Percentiles rank a stretch among this genome's conserved stretches.
phyloP scores from a whole-genome alignment of 352 stramenopile genomes.

The Peronosclerospora sorghi region DNA sequence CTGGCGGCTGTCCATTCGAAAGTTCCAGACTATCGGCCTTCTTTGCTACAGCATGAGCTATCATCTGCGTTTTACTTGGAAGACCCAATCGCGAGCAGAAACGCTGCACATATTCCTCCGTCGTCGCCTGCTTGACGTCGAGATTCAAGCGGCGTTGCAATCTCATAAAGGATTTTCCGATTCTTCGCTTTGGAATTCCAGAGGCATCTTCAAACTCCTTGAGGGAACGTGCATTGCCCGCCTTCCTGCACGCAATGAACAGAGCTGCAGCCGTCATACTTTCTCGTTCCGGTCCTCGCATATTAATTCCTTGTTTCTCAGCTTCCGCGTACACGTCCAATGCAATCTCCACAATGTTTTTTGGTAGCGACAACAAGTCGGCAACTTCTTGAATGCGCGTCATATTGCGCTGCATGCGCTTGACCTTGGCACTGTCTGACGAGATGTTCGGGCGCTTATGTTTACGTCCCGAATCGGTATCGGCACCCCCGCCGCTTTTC shows the following conservation, averaged over 20 bases:
- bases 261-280: conserved; percentile 54
- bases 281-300: conserved; percentile 52
- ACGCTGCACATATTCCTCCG: conserved; percentile 63
- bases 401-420: conserved; percentile 62
- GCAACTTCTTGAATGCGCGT: conserved; percentile 54
- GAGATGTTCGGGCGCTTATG: conserved; percentile 57
- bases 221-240: conserved; percentile 47
- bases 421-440: conserved; percentile 42
- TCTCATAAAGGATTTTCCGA: conserved; percentile 72
- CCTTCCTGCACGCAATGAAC: conserved; percentile 67
- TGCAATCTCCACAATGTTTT: conserved; percentile 61
- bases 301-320: conserved; percentile 49
- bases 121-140: conserved; percentile 57
- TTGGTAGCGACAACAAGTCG: conserved; percentile 48
- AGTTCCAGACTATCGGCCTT: conserved; percentile 56
- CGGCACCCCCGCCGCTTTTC: conserved; percentile 19
- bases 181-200: conserved; percentile 57
- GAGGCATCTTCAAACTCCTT: conserved; percentile 75
- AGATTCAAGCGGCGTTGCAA: conserved; percentile 43
- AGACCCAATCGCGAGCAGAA: conserved; percentile 67
- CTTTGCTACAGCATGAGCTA: conserved; percentile 66
- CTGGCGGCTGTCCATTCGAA: conserved; percentile 56
- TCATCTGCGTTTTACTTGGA: conserved; percentile 66
- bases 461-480: conserved; percentile 11
- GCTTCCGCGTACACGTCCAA: conserved; percentile 63